phyloP scores from a whole-genome alignment of 768 basidiomycete genomes.

The Mrakia gelida region DNA sequence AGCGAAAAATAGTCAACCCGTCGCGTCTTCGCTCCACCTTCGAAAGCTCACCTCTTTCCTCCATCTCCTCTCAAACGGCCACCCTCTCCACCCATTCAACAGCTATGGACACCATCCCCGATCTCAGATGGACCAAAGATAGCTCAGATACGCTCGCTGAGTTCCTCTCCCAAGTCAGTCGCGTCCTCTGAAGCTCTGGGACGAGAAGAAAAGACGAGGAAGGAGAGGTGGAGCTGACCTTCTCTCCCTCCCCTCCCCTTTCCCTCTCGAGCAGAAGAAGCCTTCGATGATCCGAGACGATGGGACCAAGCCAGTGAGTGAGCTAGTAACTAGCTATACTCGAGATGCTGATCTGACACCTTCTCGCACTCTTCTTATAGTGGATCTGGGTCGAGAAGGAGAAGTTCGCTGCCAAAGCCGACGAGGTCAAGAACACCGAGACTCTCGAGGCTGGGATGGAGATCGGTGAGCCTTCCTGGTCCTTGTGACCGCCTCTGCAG shows the following conservation, averaged over 20 bases:
- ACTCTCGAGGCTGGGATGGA: background rate
- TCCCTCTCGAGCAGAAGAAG: constrained; percentile 1
- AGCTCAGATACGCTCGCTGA: background rate
- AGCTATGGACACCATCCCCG: background rate
- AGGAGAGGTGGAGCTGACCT: background rate
- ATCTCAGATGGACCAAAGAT: background rate
- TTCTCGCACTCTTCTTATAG: background rate
- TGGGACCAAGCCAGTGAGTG: background rate
- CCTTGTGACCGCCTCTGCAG: background rate
- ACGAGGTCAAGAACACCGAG: background rate
- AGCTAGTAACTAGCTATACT: too few species aligned
- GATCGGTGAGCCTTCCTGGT: background rate
- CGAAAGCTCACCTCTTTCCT: background rate
- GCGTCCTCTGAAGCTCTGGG: background rate
- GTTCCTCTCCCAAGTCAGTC: background rate
- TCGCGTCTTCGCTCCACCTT: background rate
- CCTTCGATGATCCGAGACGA: constrained; percentile 5
- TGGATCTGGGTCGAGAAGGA: constrained; percentile 18
- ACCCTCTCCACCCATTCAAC: background rate
- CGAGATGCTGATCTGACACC: background rate
- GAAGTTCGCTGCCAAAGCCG: background rate
- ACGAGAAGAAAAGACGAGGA: background rate
- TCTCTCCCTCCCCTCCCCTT: background rate
- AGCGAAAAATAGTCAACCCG: too few species aligned
- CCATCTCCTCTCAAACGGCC: background rate